Base-by-base conservation (phyloP, 2,329 filamentous ascomycete genomes). In the Zasmidium angulare region DNA sequence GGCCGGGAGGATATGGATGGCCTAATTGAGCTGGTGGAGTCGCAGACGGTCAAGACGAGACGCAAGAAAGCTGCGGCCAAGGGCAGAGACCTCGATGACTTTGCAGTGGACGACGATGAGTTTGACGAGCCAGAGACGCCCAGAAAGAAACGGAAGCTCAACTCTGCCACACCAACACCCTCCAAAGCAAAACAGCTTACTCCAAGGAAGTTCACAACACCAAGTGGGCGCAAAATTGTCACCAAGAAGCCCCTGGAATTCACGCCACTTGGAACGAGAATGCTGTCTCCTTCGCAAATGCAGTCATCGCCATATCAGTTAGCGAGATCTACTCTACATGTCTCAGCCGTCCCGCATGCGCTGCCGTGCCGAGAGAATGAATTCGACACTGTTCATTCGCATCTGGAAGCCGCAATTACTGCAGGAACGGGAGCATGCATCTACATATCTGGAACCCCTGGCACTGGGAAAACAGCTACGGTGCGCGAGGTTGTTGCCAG, bases 381-480 rank as follows among this genome's bases (percentile, higher is more conserved):
- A 72, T 99, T 99, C 74, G 86, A 88, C 10, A 86, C 90, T 1
- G 95, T 99, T 6, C 97, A 98, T 72, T 90, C 90, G 3, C 91
- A 98, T 74, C 86, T 99, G 31, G 93, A 96, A 72, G 89, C 91
- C 7, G 95, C 96, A 54, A 99, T 99, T 71, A 89, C 89, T 14
- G 93, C 96, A 66, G 95, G 93, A 19, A 90, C 89, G 1, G 96
- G 96, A 14, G 90, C 93, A 26, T 99, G 96, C 74, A 98, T 99
- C 71, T 99, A 99, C 77, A 99, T 99, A 60, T 98, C 95, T 0
- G 95, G 95, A n/a, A 98, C 93, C 0, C 95, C 96, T 0, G 95
- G 96, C 7, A 99, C 95, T 0, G 95, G 95, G 26, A 99, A 99
- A 75, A 99, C 95, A 1, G 95, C 95, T 12, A 99, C 96, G 0